Evolutionary conservation across 352 stramenopile genomes (phyloP).

Genomic region (Phytopythium litorale): DNA sequence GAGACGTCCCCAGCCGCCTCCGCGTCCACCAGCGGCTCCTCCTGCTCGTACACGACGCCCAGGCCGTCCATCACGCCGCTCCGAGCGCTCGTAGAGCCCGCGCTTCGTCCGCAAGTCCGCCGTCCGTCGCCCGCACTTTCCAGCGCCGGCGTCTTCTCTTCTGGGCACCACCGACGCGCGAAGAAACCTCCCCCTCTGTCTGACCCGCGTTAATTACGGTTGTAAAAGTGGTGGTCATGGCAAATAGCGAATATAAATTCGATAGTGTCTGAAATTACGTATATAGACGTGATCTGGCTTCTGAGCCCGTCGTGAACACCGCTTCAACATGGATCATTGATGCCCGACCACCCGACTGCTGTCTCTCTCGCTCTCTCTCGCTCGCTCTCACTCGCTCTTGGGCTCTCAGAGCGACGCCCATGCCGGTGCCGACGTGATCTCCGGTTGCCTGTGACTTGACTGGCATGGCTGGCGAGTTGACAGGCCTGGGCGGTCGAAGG

Average conservation of each 20-base stretch:
- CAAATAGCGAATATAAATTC: background rate
- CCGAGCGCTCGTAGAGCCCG: too few species aligned
- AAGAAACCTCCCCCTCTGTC: background rate
- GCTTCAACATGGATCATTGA: too few species aligned
- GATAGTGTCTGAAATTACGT: background rate
- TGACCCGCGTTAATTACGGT: background rate
- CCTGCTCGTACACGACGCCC: slow-evolving; percentile 74
- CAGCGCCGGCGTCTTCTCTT: background rate
- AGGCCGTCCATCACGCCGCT: slow-evolving; percentile 51
- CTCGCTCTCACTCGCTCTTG: too few species aligned
- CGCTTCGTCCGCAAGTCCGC: background rate
- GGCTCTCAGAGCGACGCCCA: too few species aligned
- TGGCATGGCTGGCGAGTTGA: background rate
- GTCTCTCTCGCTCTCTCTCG: too few species aligned
- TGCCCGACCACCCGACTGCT: too few species aligned
- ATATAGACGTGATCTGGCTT: slow-evolving; percentile 1
- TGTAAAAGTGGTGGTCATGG: background rate
- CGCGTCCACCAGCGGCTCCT: slow-evolving; percentile 40
- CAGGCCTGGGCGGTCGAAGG: background rate
- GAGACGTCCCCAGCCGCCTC: slow-evolving; percentile 8
- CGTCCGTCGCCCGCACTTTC: background rate
- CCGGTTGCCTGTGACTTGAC: background rate
- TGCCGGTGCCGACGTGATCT: too few species aligned
- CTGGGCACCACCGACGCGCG: background rate
- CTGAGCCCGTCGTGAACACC: background rate